These are phyloP conservation scores for Bolboschoenoplectus hybrid DNA, from an alignment of 202 grass and related monocot species.

Conservation along the genomic window DNA sequence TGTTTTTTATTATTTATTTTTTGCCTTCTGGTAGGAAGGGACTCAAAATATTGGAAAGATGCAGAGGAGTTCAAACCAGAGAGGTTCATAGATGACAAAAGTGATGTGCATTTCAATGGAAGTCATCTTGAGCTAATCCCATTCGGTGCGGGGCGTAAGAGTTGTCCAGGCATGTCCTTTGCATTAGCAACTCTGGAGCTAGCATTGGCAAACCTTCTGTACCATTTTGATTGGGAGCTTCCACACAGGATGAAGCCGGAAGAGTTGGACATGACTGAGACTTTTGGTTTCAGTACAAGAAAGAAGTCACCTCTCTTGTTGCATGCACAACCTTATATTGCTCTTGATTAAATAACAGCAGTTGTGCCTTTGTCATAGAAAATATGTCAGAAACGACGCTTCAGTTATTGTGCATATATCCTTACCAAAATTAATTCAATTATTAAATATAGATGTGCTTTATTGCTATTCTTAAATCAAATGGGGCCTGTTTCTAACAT, in stretches of 20 bases:
- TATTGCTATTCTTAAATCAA: too few species aligned
- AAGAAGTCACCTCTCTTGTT: conserved; percentile 24
- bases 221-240: conserved; percentile 46
- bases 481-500: too few species aligned
- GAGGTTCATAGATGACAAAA: conserved; percentile 29
- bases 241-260: neutral
- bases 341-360: neutral
- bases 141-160: conserved; percentile 40
- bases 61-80: conserved; percentile 47
- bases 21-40: conserved; percentile 1
- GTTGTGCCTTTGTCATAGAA: neutral
- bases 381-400: neutral
- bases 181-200: conserved; percentile 23
- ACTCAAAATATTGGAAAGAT: conserved; percentile 34
- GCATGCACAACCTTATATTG: neutral
- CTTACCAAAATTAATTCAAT: too few species aligned
- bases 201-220: conserved; percentile 42
- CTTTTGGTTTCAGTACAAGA: conserved; percentile 2
- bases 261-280: conserved; percentile 15
- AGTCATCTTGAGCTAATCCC: conserved; percentile 41
- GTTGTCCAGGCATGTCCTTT: conserved; percentile 35
- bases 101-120: conserved; percentile 36
- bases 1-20: neutral
- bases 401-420: neutral
- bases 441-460: too few species aligned